Conservation (phyloP, 1,139 yeast species). For the Zygoascus hellenicus region DNA sequence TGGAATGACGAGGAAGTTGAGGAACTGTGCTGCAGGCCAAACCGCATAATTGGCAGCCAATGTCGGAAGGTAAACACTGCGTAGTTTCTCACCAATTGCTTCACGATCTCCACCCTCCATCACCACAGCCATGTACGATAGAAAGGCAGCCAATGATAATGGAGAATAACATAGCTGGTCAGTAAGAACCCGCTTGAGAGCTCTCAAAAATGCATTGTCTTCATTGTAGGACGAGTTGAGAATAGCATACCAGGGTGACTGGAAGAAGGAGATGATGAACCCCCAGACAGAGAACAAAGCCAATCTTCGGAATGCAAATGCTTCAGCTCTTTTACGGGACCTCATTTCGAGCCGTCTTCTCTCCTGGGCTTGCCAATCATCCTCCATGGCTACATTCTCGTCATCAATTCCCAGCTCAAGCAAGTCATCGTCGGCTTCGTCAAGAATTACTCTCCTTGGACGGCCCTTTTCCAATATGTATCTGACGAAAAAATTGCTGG, state of each 20-base stretch:
- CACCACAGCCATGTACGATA: slow-evolving; percentile 76
- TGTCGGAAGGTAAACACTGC: slow-evolving; percentile 65
- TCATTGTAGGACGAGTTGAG: slow-evolving; percentile 64
- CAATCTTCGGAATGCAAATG: slow-evolving; percentile 63
- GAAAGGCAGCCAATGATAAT: slow-evolving; percentile 69
- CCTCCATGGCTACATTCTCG: slow-evolving; percentile 24
- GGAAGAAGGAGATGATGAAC: slow-evolving; percentile 70
- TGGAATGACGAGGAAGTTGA: slow-evolving; percentile 80
- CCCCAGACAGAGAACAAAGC: slow-evolving; percentile 89
- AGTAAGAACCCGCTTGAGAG: slow-evolving; percentile 75
- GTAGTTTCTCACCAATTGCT: slow-evolving; percentile 58
- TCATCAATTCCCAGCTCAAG: slow-evolving; percentile 36
- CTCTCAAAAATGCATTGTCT: slow-evolving; percentile 78
- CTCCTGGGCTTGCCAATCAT: slow-evolving; percentile 7
- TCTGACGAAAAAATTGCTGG: slow-evolving; percentile 26
- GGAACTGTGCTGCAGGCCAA: slow-evolving; percentile 95
- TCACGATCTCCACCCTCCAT: slow-evolving; percentile 68
- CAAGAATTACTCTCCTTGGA: slow-evolving; percentile 32
- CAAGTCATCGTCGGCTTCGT: slow-evolving; percentile 32
- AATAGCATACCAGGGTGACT: slow-evolving; percentile 84
- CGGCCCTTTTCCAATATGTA: slow-evolving; percentile 34
- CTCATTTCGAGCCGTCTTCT: not conserved
- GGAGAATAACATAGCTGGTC: slow-evolving; percentile 92
- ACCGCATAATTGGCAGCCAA: slow-evolving; percentile 72
- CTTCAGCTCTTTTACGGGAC: slow-evolving; percentile 17